Conservation (phyloP, 2,329 filamentous ascomycete species). For the Dothideomycetidae sp. region DNA sequence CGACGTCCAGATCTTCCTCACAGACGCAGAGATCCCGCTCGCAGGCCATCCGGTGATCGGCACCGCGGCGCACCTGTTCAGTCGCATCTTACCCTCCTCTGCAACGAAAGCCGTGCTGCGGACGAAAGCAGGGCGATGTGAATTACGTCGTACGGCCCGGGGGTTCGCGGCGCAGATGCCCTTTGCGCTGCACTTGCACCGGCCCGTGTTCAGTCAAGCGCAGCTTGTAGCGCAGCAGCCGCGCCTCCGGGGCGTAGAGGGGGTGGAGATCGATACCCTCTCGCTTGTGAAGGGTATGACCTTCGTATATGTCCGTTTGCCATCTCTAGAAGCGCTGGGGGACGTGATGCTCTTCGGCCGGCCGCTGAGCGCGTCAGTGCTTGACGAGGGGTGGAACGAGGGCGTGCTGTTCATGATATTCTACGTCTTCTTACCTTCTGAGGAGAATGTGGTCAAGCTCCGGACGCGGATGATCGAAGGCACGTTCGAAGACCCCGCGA, state of each 20-base stretch:
- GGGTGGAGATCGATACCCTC: slow-evolving; percentile 20
- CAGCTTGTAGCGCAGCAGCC: slow-evolving; percentile 26
- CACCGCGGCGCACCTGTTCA: slow-evolving; percentile 35
- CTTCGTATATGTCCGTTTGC: slow-evolving; percentile 52
- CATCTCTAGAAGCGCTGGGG: slow-evolving; percentile 44
- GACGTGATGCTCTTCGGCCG: slow-evolving; percentile 24
- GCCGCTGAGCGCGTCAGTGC: slow-evolving; percentile 21
- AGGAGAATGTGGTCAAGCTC: slow-evolving; percentile 24
- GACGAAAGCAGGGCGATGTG: slow-evolving; percentile 33
- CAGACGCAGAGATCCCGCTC: slow-evolving; percentile 38
- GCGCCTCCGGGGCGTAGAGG: slow-evolving; percentile 14
- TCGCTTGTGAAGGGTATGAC: slow-evolving; percentile 58
- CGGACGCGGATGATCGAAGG: slow-evolving; percentile 48
- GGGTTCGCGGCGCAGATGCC: slow-evolving; percentile 52
- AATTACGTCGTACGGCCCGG: slow-evolving; percentile 24
- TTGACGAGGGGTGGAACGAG: slow-evolving; percentile 37
- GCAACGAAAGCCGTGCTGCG: slow-evolving; percentile 25
- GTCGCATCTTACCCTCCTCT: slow-evolving; percentile 17
- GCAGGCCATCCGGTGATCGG: slow-evolving; percentile 46
- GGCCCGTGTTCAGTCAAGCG: slow-evolving; percentile 18
- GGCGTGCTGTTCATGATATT: slow-evolving; percentile 45
- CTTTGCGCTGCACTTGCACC: slow-evolving; percentile 51
- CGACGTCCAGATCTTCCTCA: slow-evolving; percentile 42
- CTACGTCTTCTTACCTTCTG: slow-evolving; percentile 34
- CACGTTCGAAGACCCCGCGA: slow-evolving; percentile 35